Evolutionary conservation across 1,284 basidiomycete genomes (phyloP), one percentile per base, ranked within the genome.

Genomic region (Porogramme epimiltina): DNA sequence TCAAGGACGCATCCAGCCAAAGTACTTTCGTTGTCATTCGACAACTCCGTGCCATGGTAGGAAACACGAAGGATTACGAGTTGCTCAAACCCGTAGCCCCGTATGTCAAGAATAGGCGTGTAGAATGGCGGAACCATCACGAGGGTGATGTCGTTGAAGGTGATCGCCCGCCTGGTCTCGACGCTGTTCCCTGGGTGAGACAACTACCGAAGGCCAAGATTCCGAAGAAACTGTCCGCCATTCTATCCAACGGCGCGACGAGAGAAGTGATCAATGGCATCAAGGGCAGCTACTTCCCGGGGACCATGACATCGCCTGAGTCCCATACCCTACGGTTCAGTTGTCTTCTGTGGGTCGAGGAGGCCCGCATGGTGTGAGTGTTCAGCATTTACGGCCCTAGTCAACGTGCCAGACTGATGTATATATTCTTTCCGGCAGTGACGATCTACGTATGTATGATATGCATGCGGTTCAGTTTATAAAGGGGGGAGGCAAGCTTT

Each of bases 361-460:
- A 87, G 53, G 66, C 68, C 49, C 74, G 77, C 19, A 78, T 79
- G 70, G 77, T 78, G 85, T 85, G 60, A 45, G 80, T 74, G 19
- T 19, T 20, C 28, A 15, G 28, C 28, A 15, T 31, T 8, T 31
- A 8, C 28, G 8, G 18, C 11, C 18, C 11, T 16, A 15, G n/a
- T n/a, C n/a, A n/a, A n/a, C n/a, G n/a, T n/a, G n/a, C n/a, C n/a
- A n/a, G n/a, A n/a, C n/a, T 11, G 19, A 15, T 24, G 8, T 20
- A 24, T 25, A 25, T 31, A 13, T 25, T 4, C 25, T 23, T 20
- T 20, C n/a, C 10, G 15, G 0, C n/a, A 84, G 82, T 31, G 71
- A 70, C 13, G 85, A 87, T 61, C 61, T 87, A 2, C 75, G 80
- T 41, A 65, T 70, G 5, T 86, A 84, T 52, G 82, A 85, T 54